Evolutionary conservation across 2,329 filamentous ascomycete genomes (phyloP), one percentile per base, ranked within the genome.

Genomic region (Zarea fungicola): DNA sequence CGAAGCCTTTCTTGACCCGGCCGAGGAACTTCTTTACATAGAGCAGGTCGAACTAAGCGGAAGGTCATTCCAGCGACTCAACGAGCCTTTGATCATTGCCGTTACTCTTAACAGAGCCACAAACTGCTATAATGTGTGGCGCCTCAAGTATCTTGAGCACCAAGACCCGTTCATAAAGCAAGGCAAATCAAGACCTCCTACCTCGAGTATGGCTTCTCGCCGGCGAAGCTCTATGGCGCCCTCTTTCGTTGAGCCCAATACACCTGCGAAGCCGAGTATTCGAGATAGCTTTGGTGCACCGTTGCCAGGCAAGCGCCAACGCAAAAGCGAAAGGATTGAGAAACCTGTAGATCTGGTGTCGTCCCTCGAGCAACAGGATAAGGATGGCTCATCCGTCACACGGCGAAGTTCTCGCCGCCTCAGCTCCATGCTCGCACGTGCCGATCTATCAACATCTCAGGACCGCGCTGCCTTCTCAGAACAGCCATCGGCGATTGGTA

Each of bases 361-460:
- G 3, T 81, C 85, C 1, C 68, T 92, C n/a, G 86, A 87, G 48
- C 78, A 86, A 42, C 67, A 70, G 35, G 85, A 89, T 49, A 77
- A 76, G 45, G 72, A 77, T 48, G 73, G 70, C 10, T 62, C 65
- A n/a, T 72, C 75, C 14, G 72, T 73, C 11, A 76, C 75, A 0
- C 70, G 81, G 44, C 73, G 81, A 51, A 81, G 80, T 53, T 85
- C 81, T 16, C 82, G 93, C 36, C 81, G 93, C 43, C 86, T 97
- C 22, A 99, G 93, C 70, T 97, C 92, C 14, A 79, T 96, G 68
- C 75, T 96, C 46, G 91, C 91, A 14, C 79, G 92, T 59, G 87
- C 88, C 26, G 92, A 96, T 62, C 72, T 96, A 18, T 92, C 89
- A 1, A 85, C 88, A 9, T 93, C 85, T 14, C 87, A 92, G 55